phyloP scores from a whole-genome alignment of 148 eudicot species.

The Persicaria tinctoria region DNA sequence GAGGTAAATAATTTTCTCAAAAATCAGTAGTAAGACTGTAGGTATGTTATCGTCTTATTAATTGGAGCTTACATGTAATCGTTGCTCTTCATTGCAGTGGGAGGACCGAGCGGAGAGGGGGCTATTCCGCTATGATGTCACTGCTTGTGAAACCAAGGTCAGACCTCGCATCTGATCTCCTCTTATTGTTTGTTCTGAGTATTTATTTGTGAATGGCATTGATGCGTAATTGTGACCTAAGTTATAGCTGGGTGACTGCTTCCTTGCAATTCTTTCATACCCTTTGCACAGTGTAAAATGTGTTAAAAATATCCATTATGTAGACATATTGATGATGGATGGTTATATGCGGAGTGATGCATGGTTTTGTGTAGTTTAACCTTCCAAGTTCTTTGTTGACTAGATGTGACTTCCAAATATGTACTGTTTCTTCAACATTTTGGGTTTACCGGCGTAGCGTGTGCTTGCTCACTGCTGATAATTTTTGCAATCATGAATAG shows the following conservation, averaged over 20 bases:
- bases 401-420: too few species aligned
- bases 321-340: background rate
- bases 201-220: background rate
- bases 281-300: background rate
- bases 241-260: background rate
- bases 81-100: slow-evolving; percentile 42
- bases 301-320: background rate
- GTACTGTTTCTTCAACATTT: background rate
- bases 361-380: too few species aligned
- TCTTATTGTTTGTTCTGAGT: background rate
- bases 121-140: slow-evolving; percentile 52
- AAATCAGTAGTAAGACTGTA: background rate
- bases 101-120: slow-evolving; percentile 40
- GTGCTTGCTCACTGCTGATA: background rate
- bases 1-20: slow-evolving; percentile 43
- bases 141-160: slow-evolving; percentile 52
- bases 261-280: background rate
- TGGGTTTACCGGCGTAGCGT: background rate
- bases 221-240: background rate
- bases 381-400: too few species aligned
- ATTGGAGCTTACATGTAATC: slow-evolving; percentile 13
- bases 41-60: background rate
- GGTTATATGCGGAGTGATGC: background rate
- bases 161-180: slow-evolving; percentile 4
- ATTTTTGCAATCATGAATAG: slow-evolving; percentile 8